Base-by-base conservation (phyloP, 1,139 yeast species). In the Hansenula anomala region DNA sequence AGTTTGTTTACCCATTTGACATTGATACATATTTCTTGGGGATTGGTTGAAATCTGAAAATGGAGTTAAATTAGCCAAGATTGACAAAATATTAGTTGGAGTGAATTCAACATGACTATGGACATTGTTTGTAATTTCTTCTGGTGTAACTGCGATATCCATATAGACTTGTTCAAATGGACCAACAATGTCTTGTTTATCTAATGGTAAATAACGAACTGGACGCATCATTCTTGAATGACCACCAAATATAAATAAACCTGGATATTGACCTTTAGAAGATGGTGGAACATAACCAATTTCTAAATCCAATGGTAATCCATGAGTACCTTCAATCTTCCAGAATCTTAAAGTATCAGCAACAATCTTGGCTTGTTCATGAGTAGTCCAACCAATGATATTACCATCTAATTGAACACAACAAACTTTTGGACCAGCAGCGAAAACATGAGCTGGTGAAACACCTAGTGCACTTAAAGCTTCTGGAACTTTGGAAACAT, bases 1-100 rank as follows among this genome's bases (percentile, higher is more conserved):
- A 19, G 98, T 98, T 68, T 92, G 99, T 69, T 92, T 92, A 79
- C 98, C 98, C 98, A 92, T 92, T 61, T 97, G 97, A 76, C 97
- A 92, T 69, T 92, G 98, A 68, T 92, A 92, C 0, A 97, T 92
- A 61, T 92, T 92, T 75, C 98, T 83, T 36, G 98, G 98, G 4
- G 97, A 89, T 69, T 92, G 98, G 63, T 92, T 92, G 63, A 94
- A 98, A 61, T 92, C 97, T 27, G 99, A 98, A 56, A 92, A 92
- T n/a, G 99, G 99, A 74, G 94, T 92, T 52, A 92, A 74, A 33
- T 98, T 97, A 0, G 99, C 99, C 44, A 92, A 97, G 0, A 97
- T 98, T 35, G 98, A 98, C 39, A 92, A 69, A 3, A 92, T 87
- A 0, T 98, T 92, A 64, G 92, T 92, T 4, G 96, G 96, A 61